Conservation (phyloP, 345 rosid species). For the Populus euphratica region DNA sequence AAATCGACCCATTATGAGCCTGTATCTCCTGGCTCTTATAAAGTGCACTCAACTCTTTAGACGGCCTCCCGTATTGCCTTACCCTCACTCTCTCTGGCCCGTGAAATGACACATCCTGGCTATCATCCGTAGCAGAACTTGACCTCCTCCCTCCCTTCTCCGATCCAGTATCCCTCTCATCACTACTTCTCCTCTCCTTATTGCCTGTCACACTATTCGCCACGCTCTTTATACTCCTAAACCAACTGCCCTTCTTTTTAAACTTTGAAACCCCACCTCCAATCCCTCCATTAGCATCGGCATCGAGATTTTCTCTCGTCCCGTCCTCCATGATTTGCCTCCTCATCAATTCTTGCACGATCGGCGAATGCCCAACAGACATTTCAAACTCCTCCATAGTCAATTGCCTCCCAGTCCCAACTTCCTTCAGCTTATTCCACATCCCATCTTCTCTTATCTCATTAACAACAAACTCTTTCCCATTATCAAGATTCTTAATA, state of each 20-base stretch:
- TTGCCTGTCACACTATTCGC: conserved; percentile 57
- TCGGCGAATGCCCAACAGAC: conserved; percentile 87
- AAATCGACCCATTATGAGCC: conserved; percentile 87
- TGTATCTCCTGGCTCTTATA: conserved; percentile 91
- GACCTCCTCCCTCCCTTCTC: conserved; percentile 91
- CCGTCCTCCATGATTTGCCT: conserved; percentile 86
- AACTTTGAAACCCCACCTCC: conserved; percentile 40
- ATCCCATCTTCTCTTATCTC: conserved; percentile 80
- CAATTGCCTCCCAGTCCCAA: conserved; percentile 81
- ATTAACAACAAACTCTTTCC: conserved; percentile 80
- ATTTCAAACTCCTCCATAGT: conserved; percentile 92
- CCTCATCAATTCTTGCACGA: conserved; percentile 94
- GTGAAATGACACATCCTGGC: conserved; percentile 80
- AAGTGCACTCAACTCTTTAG: conserved; percentile 74
- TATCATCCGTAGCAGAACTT: conserved; percentile 92
- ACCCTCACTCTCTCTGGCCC: conserved; percentile 87
- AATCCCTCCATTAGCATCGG: conserved; percentile 30
- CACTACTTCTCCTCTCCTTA: conserved; percentile 84
- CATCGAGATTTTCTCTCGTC: conserved; percentile 39
- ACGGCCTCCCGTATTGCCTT: conserved; percentile 74
- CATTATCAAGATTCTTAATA: conserved; percentile 83
- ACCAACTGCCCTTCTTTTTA: conserved; percentile 81
- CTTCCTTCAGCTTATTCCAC: conserved; percentile 78
- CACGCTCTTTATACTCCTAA: conserved; percentile 69
- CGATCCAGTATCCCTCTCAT: conserved; percentile 82